Evolutionary conservation across 2,329 filamentous ascomycete species (phyloP).

Genomic region (Calonectria fujianensis): DNA sequence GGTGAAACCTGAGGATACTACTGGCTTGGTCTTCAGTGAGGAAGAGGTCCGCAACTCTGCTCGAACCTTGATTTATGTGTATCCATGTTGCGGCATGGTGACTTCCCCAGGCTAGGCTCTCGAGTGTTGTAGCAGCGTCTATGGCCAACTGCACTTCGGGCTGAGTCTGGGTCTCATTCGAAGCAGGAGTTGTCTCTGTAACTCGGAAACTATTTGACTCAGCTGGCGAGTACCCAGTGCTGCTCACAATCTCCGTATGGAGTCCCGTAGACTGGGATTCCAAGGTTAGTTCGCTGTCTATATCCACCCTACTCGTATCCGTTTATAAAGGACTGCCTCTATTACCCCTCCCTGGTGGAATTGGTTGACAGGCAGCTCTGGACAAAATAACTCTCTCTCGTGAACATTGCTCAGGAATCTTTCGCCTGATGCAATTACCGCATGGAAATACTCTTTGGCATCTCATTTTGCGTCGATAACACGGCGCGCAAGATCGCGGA

Average conservation of each 20-base stretch:
- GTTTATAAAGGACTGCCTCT: neutral
- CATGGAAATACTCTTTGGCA: conserved; percentile 1
- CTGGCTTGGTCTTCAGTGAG: neutral
- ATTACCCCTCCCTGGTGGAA: neutral
- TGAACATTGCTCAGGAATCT: neutral
- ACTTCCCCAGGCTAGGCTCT: conserved; percentile 7
- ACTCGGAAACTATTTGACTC: neutral
- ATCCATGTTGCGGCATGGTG: neutral
- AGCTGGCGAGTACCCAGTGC: neutral
- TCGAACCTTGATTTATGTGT: neutral
- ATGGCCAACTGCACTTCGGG: neutral
- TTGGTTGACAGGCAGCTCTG: neutral
- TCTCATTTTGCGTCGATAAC: conserved; percentile 18
- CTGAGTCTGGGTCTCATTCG: neutral
- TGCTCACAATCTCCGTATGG: neutral
- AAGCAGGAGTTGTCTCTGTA: neutral
- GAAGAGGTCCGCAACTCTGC: neutral
- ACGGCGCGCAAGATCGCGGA: neutral
- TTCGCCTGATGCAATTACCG: neutral
- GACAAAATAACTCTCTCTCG: conserved; percentile 7
- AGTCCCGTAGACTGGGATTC: neutral
- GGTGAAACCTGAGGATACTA: neutral
- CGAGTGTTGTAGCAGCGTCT: neutral
- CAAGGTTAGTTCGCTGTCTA: neutral
- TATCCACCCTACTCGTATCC: neutral